Conservation (phyloP, 768 basidiomycete species). For the Psilocybe cyanescens region DNA sequence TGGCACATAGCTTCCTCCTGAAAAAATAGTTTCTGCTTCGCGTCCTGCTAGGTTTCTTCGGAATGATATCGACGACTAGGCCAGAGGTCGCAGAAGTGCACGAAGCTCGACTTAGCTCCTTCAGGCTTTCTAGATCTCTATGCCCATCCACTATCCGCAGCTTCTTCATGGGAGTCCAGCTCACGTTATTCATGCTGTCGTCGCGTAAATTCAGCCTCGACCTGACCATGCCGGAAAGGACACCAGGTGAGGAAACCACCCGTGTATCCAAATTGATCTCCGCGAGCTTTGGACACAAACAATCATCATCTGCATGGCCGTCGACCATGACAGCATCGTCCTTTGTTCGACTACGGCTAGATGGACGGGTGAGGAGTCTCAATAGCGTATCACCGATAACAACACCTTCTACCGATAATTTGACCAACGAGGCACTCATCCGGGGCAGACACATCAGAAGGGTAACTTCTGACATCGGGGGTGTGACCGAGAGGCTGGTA, state of each 20-base stretch:
- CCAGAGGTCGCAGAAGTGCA: neutral
- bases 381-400: conserved; percentile 27
- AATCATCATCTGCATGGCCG: neutral
- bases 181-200: neutral
- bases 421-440: conserved; percentile 26
- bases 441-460: conserved; percentile 28
- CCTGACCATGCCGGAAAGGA: conserved; percentile 25
- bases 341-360: neutral
- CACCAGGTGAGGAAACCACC: conserved; percentile 21
- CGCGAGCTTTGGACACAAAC: conserved; percentile 24
- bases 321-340: neutral
- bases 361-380: conserved; percentile 21
- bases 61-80: conserved; percentile 18
- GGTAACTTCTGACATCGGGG: conserved; percentile 31
- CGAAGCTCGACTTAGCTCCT: conserved; percentile 13
- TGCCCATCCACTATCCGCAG: conserved; percentile 22
- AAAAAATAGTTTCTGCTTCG: conserved; percentile 21
- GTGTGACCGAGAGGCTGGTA: conserved; percentile 29
- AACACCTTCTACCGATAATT: conserved; percentile 28
- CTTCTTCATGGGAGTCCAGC: conserved; percentile 11
- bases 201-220: conserved; percentile 20
- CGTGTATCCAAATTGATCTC: conserved; percentile 28
- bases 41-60: conserved; percentile 13
- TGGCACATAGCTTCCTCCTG: conserved; percentile 26
- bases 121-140: conserved; percentile 20